Evolutionary conservation across 2,329 filamentous ascomycete genomes (phyloP).

Genomic region (Fonsecaea monophora): DNA sequence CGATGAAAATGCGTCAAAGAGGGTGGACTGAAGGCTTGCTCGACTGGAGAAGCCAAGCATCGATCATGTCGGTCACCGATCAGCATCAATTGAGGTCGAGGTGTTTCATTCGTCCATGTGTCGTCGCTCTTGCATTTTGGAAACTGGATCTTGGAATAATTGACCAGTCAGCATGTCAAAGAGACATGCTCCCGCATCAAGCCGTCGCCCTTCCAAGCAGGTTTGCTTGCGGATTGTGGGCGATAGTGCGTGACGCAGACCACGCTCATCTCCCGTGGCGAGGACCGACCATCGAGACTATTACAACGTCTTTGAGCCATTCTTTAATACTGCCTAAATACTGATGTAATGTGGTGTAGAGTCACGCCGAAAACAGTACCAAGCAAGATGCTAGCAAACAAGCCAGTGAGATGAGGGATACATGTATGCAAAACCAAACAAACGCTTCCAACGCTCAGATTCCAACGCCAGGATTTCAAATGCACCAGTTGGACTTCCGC

Average conservation of each 20-base stretch:
- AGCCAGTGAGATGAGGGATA: neutral
- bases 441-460: neutral
- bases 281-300: too few species aligned
- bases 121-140: slow-evolving; percentile 2
- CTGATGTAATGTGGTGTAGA: neutral
- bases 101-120: neutral
- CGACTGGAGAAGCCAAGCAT: slow-evolving; percentile 1
- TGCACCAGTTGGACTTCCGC: neutral
- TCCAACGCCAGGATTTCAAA: too few species aligned
- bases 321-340: neutral
- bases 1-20: neutral
- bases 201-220: neutral
- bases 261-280: neutral
- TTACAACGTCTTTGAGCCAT: neutral
- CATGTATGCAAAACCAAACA: neutral
- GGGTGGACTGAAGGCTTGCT: neutral
- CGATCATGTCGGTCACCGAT: slow-evolving; percentile 7
- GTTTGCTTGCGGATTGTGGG: neutral
- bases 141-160: neutral
- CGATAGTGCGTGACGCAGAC: neutral
- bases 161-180: neutral
- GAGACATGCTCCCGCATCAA: neutral
- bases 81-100: neutral
- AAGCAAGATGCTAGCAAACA: neutral
- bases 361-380: neutral